A percentile compares a stretch with the other conserved stretches of the same genome.
Conservation (phyloP, 345 rosid species). For the Zanthoxylum bungeanum region DNA sequence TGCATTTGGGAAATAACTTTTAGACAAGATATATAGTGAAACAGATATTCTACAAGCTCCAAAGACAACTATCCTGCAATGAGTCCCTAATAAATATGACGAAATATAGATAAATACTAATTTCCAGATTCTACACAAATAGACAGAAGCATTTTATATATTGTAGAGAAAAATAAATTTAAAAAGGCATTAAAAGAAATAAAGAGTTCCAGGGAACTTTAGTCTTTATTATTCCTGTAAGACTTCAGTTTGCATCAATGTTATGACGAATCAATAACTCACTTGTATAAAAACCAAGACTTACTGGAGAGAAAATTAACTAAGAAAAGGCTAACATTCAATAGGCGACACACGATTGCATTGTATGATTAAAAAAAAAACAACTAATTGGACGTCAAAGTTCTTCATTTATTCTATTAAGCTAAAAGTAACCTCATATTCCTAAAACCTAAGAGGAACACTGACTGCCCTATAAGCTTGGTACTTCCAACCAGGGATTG, state of each 20-base stretch:
- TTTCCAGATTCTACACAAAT: not conserved
- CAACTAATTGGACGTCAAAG: not conserved
- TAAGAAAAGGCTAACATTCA: not conserved
- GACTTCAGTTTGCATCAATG: not conserved
- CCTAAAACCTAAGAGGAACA: not conserved
- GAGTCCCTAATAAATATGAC: not conserved
- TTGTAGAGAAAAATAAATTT: not conserved
- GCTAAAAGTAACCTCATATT: not conserved
- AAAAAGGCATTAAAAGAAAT: not conserved
- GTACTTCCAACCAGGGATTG: not conserved
- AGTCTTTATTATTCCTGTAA: not conserved
- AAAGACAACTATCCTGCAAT: not conserved
- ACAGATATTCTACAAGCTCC: constrained; percentile 7
- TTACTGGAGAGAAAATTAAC: not conserved
- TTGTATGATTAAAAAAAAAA: not conserved
- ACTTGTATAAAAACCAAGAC: not conserved
- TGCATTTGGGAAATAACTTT: constrained; percentile 40
- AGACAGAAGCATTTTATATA: not conserved
- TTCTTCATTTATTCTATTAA: not conserved
- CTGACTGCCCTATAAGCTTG: not conserved
- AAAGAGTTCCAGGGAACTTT: constrained; percentile 1
- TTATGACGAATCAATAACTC: not conserved
- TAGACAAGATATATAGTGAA: constrained; percentile 21
- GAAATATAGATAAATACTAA: not conserved
- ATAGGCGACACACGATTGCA: not conserved